Conservation (phyloP, 1,284 basidiomycete species). For the Bondarzewia mesenterica region DNA sequence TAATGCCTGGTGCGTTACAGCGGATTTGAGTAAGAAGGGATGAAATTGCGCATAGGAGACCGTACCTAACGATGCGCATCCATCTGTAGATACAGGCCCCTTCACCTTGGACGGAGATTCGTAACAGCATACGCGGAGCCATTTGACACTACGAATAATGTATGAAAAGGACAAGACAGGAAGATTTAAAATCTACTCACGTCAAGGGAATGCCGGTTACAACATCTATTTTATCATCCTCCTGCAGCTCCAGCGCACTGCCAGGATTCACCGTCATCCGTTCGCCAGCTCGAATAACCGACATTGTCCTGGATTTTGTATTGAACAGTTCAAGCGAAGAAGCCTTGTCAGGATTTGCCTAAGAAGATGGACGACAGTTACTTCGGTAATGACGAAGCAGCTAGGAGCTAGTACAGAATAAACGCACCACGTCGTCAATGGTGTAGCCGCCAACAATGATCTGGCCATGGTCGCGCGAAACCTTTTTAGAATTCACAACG, state of each 20-base stretch:
- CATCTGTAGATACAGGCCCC: constrained; percentile 24
- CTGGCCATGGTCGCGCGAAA: constrained; percentile 50
- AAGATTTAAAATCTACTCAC: constrained; percentile 26
- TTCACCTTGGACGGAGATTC: constrained; percentile 25
- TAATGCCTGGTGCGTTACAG: constrained; percentile 36
- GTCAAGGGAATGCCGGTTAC: constrained; percentile 32
- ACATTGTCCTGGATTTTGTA: constrained; percentile 35
- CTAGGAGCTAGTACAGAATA: background rate
- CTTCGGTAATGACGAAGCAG: background rate
- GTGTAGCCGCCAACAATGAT: constrained; percentile 44
- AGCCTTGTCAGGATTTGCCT: constrained; percentile 12
- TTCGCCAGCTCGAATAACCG: constrained; percentile 25
- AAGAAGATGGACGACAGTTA: too few species aligned
- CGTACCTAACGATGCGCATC: constrained; percentile 51
- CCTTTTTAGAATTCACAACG: constrained; percentile 46
- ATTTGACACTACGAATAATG: constrained; percentile 31
- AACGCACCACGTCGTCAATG: constrained; percentile 44
- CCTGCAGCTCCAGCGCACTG: constrained; percentile 25
- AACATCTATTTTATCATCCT: constrained; percentile 44
- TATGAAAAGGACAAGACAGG: constrained; percentile 3
- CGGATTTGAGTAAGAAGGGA: background rate
- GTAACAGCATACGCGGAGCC: constrained; percentile 47
- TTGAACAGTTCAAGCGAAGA: constrained; percentile 35
- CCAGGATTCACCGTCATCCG: constrained; percentile 13
- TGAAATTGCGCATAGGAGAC: too few species aligned